phyloP scores from a whole-genome alignment of 331 rosid species.

The Phaseolus coccineus region DNA sequence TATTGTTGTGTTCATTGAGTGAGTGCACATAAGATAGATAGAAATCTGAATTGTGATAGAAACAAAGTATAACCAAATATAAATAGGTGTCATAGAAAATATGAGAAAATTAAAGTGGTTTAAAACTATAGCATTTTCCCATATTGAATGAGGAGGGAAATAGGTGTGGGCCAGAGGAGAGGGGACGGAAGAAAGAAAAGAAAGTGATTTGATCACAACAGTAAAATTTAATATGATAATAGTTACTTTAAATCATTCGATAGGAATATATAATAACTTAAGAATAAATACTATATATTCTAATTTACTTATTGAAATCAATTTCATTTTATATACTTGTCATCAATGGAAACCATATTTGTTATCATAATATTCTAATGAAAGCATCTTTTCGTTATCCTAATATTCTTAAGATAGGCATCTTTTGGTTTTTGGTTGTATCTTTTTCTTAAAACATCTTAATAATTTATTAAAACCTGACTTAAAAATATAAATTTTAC shows the following conservation, averaged over 20 bases:
- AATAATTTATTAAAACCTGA: too few species aligned
- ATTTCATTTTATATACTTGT: not conserved
- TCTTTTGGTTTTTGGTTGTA: not conserved
- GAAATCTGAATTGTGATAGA: not conserved
- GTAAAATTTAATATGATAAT: too few species aligned
- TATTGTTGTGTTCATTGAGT: not conserved
- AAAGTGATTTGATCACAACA: too few species aligned
- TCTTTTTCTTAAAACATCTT: not conserved
- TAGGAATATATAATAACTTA: too few species aligned
- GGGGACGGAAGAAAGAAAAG: too few species aligned
- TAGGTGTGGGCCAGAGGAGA: too few species aligned
- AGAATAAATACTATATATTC: slow-evolving; percentile 1
- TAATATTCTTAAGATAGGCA: not conserved
- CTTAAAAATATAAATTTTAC: too few species aligned
- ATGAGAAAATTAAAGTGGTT: too few species aligned
- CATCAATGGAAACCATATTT: not conserved
- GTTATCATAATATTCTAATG: not conserved
- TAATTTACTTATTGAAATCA: not conserved
- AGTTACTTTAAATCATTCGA: too few species aligned
- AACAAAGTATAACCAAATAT: not conserved
- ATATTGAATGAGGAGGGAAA: too few species aligned
- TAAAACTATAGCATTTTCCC: too few species aligned
- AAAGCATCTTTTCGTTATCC: not conserved
- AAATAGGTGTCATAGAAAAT: too few species aligned
- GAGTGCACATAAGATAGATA: not conserved